Evolutionary conservation across 2,329 filamentous ascomycete genomes (phyloP).

Genomic region (Aspergillus felis): DNA sequence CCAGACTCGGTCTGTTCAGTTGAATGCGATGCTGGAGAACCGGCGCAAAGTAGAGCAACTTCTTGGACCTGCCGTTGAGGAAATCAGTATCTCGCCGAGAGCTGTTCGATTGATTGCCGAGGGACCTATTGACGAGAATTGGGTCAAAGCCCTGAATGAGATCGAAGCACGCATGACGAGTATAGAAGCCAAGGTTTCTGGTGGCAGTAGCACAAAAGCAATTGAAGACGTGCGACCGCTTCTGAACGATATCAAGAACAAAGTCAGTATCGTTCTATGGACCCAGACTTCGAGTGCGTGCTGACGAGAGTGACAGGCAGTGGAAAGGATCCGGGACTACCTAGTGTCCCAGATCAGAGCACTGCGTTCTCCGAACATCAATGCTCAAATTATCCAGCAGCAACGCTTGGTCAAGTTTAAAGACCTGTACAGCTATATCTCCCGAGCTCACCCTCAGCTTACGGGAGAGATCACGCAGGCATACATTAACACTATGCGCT

Average conservation of each 20-base stretch:
- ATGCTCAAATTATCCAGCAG: conserved; percentile 94
- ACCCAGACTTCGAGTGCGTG: not conserved
- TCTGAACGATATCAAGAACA: conserved; percentile 76
- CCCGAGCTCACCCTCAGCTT: conserved; percentile 74
- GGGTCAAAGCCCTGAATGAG: conserved; percentile 78
- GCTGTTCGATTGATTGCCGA: conserved; percentile 83
- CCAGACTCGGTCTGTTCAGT: conserved; percentile 75
- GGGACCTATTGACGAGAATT: conserved; percentile 83
- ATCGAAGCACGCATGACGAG: conserved; percentile 72
- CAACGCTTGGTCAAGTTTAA: conserved; percentile 86
- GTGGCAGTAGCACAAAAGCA: conserved; percentile 65
- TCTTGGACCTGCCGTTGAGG: conserved; percentile 83
- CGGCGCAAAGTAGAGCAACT: conserved; percentile 84
- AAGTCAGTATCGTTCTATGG: conserved; percentile 47
- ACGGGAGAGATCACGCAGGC: conserved; percentile 87
- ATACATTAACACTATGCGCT: conserved; percentile 97
- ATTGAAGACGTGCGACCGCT: conserved; percentile 80
- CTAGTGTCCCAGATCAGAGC: conserved; percentile 93
- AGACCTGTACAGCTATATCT: conserved; percentile 80
- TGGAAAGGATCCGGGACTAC: conserved; percentile 91
- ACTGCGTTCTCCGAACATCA: conserved; percentile 89
- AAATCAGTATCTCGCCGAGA: conserved; percentile 80
- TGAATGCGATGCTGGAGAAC: conserved; percentile 84
- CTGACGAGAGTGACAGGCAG: conserved; percentile 52
- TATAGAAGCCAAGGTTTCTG: conserved; percentile 64